Base-by-base conservation (phyloP, 1,139 yeast species). In the Saccharomyces hybrid region DNA sequence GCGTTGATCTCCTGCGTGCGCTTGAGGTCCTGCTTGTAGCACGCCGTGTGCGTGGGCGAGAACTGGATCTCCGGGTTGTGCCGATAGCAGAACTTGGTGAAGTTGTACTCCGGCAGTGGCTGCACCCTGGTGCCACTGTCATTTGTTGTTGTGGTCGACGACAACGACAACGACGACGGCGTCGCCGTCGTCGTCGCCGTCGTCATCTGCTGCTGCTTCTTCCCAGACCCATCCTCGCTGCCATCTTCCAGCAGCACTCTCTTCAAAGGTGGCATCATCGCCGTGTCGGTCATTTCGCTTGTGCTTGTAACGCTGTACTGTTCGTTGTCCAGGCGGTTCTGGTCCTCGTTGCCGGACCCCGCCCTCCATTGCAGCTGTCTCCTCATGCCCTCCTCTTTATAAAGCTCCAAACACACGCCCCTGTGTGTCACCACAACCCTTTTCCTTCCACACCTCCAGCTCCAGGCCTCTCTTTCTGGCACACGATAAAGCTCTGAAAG, bases 31-130 rank as follows among this genome's bases (percentile, higher is more conserved):
- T 55, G 78, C 71, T 66, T 84, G 88, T 66, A 62, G 52, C 71
- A 66, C 42, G 59, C 61, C 24, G 60, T 62, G 47, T 60, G 65
- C 12, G 67, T 64, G 55, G 75, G 76, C 29, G 88, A 56, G 14
- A 61, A 57, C 55, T 65, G 70, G 21, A 67, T 61, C 49, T 87
- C 93, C 4, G 98, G 98, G 65, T 91, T 88, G 71, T 91, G 98
- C 54, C 98, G 77, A 70, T 91, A 91, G 68, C 98, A 91, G 71
- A 82, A 90, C 61, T 79, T 78, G 62, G 64, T 65, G 49, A 66
- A 61, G 51, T 66, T 68, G 50, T 60, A 68, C 54, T 62, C 61
- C 21, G 72, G 73, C 49, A 64, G 21, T 9, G 31, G 28, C 44
- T 38, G 44, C 11, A 38, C 44, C 44, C 44, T 38, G 11, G 24